Base-by-base conservation (phyloP, 2,329 filamentous ascomycete genomes). In the Tolypocladium guangdongense region DNA sequence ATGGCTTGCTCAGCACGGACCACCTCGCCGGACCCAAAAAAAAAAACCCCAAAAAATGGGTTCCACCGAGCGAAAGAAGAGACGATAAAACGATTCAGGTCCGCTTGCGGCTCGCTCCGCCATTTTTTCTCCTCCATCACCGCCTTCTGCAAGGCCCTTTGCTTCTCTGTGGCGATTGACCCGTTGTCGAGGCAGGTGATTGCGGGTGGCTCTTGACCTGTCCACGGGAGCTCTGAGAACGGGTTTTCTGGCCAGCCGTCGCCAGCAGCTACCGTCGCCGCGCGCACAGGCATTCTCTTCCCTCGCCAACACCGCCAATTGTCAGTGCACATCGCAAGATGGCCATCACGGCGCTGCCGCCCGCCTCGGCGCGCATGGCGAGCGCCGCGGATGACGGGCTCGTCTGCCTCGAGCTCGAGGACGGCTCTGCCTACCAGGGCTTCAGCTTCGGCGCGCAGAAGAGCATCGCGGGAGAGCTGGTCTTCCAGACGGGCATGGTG, bases 401-500 rank as follows among this genome's bases (percentile, higher is more conserved):
- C 65, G 80, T 95, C 74, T 87, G 87, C 69, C 86, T 99, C 61
- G 92, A 99, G 78, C 85, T 99, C 62, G 81, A 93, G 71, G 91
- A 97, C 77, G 90, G 91, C 72, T 83, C 86, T 55, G 82, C 90
- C 67, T 95, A 90, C 78, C 88, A 95, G 69, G 93, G 93, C 63
- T 90, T 89, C 77, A 96, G 90, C 80, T 99, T 99, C 69, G 93
- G 93, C 72, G 91, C 92, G 59, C 80, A 89, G 66, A 96, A 91
- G 81, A 96, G 89, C 75, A 84, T 95, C 66, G 88, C 92, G 60
- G 93, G 93, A 71, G 93, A 99, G 78, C 80, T 99, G 69, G 93
- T 99, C 74, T 99, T 99, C 77, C 92, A 97, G 80, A 99, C 93
- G 55, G 93, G 93, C 72, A 96, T 97, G 91, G 93, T 97, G 63